These are phyloP conservation scores for Leishmania turanica DNA, from an alignment of 208 protist species.

Conservation along the genomic window DNA sequence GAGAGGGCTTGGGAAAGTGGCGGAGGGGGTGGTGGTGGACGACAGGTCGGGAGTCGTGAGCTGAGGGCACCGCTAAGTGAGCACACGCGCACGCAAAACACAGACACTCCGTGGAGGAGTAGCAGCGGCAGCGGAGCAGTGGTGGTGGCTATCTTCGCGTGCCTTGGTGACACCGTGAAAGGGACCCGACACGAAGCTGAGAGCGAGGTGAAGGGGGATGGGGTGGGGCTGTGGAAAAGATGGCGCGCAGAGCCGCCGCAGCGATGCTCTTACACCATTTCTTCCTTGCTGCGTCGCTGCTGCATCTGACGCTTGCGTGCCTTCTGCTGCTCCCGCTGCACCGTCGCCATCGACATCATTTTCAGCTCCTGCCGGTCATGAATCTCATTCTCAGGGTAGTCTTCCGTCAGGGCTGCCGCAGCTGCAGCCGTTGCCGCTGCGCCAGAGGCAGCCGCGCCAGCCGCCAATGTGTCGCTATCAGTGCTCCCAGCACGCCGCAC, in stretches of 20 bases:
- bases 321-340: slow-evolving; percentile 90
- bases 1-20: background rate
- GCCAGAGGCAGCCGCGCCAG: background rate
- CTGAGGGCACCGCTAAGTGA: background rate
- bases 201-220: background rate
- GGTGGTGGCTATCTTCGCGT: background rate
- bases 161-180: background rate
- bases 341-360: slow-evolving; percentile 87
- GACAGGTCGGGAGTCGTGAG: background rate
- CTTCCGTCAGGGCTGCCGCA: slow-evolving; percentile 35
- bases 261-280: slow-evolving; percentile 18
- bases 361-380: slow-evolving; percentile 87
- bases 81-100: background rate
- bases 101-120: background rate
- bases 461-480: background rate
- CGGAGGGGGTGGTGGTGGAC: too few relatives aligned
- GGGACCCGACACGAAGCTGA: background rate
- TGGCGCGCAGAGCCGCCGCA: background rate
- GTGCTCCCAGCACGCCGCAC: background rate
- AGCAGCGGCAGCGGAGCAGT: background rate
- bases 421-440: background rate
- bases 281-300: slow-evolving; percentile 51
- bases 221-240: background rate
- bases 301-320: slow-evolving; percentile 64
- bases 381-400: slow-evolving; percentile 90